phyloP scores from a whole-genome alignment of 192 early-diverging fungal species.

The Backusella tuberculispora region DNA sequence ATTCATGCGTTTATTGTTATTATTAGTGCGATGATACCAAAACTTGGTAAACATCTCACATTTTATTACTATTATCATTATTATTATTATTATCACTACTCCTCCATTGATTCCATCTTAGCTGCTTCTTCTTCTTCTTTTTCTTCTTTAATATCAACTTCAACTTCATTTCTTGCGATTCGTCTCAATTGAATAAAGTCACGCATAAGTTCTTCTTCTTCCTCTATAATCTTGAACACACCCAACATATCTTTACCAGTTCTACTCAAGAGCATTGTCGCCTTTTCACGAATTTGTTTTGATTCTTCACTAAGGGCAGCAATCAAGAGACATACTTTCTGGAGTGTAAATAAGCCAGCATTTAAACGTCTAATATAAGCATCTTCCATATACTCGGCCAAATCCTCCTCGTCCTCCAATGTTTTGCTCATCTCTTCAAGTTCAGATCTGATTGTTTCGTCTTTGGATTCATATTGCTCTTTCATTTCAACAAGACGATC shows the following conservation, averaged over 20 bases:
- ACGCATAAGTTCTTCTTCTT: conserved; percentile 27
- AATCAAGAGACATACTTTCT: conserved; percentile 71
- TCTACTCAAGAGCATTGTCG: conserved; percentile 27
- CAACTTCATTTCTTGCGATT: conserved; percentile 22
- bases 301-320: conserved; percentile 67
- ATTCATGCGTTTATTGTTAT: too few relatives aligned
- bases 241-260: conserved; percentile 21
- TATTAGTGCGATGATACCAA: not conserved
- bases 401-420: conserved; percentile 54
- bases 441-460: conserved; percentile 57
- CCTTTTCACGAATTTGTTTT: conserved; percentile 11
- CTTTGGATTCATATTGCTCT: conserved; percentile 66
- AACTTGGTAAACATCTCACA: not conserved
- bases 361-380: conserved; percentile 71
- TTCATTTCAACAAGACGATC: conserved; percentile 82
- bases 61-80: not conserved
- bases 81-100: not conserved
- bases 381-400: conserved; percentile 64
- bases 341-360: conserved; percentile 82
- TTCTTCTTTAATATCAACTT: not conserved
- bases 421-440: conserved; percentile 56
- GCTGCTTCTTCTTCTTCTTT: not conserved
- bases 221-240: conserved; percentile 30
- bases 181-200: conserved; percentile 28
- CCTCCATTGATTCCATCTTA: not conserved